Evolutionary conservation across 768 basidiomycete species (phyloP).

Genomic region (Boletellus emodensis): DNA sequence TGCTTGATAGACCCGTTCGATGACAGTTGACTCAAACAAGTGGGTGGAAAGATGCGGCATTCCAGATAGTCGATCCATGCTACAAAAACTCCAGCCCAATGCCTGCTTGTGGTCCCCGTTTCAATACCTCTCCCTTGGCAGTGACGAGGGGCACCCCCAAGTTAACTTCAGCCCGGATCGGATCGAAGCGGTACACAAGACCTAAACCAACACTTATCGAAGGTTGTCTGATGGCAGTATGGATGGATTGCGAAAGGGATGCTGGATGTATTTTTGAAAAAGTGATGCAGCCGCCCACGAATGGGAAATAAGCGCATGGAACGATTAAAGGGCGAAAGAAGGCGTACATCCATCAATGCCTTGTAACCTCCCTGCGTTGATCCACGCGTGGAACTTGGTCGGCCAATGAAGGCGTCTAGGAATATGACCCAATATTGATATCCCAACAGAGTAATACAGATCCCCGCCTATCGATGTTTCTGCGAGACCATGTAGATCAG

Average conservation of each 20-base stretch:
- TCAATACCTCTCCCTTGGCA: conserved; percentile 58
- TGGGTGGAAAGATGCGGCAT: conserved; percentile 4
- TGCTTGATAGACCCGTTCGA: neutral
- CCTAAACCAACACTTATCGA: conserved; percentile 81
- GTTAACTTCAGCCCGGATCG: conserved; percentile 83
- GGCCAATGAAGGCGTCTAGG: conserved; percentile 80
- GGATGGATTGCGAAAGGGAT: conserved; percentile 7
- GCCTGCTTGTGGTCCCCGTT: conserved; percentile 76
- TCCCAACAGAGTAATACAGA: conserved; percentile 71
- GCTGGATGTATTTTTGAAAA: conserved; percentile 4
- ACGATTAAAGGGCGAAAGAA: neutral
- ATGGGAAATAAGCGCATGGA: neutral
- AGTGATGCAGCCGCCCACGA: neutral
- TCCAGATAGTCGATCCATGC: conserved; percentile 1
- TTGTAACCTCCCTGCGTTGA: conserved; percentile 79
- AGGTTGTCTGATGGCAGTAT: conserved; percentile 30
- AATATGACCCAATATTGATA: conserved; percentile 71
- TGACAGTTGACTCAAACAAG: neutral
- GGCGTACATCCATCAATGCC: conserved; percentile 52
- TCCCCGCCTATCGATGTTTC: conserved; percentile 87
- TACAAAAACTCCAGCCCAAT: conserved; percentile 78
- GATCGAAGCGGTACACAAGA: conserved; percentile 77
- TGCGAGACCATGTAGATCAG: conserved; percentile 24
- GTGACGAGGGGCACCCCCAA: conserved; percentile 79
- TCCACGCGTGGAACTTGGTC: conserved; percentile 71